phyloP scores from a whole-genome alignment of 805 yeast genomes.

The Metschnikowia shivogae region DNA sequence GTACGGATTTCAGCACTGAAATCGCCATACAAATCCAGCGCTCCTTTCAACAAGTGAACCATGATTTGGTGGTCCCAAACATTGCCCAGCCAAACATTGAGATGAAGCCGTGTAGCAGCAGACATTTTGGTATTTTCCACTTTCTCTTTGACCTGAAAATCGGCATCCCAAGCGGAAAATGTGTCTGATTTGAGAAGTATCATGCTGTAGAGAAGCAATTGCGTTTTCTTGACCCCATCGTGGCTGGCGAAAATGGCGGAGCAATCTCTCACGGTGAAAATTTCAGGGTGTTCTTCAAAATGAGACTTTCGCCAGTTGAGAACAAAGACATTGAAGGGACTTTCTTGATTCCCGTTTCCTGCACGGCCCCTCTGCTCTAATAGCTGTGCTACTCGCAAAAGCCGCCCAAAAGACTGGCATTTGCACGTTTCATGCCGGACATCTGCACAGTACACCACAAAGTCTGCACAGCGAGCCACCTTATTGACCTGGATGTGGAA shows the following conservation, averaged over 20 bases:
- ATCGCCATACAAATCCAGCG: slow-evolving; percentile 5
- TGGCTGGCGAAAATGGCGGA: slow-evolving; percentile 8
- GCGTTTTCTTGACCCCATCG: slow-evolving; percentile 18
- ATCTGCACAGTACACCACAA: slow-evolving; percentile 54
- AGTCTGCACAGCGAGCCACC: slow-evolving; percentile 67
- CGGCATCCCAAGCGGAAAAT: slow-evolving; percentile 52
- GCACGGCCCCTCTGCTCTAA: slow-evolving; percentile 7
- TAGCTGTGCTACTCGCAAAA: slow-evolving; percentile 38
- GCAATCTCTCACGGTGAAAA: slow-evolving; percentile 14
- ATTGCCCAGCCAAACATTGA: slow-evolving; percentile 78
- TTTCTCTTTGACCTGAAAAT: slow-evolving; percentile 67
- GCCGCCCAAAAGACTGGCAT: slow-evolving; percentile 25
- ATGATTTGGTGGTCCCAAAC: slow-evolving; percentile 60
- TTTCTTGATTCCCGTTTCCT: slow-evolving; percentile 5
- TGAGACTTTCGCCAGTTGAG: slow-evolving; percentile 5
- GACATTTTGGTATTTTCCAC: slow-evolving; percentile 84
- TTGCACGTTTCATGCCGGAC: slow-evolving; percentile 1
- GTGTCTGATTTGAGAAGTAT: slow-evolving; percentile 8
- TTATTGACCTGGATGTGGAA: slow-evolving; percentile 86
- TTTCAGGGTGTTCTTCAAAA: slow-evolving; percentile 2
- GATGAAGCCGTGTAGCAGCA: slow-evolving; percentile 57
- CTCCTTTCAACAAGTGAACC: slow-evolving; percentile 15
- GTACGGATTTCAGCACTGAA: slow-evolving; percentile 8
- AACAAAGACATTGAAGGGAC: slow-evolving; percentile 20
- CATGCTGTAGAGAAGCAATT: slow-evolving; percentile 14